Evolutionary conservation across 352 stramenopile genomes (phyloP).

Genomic region (Phytophthora europaea): DNA sequence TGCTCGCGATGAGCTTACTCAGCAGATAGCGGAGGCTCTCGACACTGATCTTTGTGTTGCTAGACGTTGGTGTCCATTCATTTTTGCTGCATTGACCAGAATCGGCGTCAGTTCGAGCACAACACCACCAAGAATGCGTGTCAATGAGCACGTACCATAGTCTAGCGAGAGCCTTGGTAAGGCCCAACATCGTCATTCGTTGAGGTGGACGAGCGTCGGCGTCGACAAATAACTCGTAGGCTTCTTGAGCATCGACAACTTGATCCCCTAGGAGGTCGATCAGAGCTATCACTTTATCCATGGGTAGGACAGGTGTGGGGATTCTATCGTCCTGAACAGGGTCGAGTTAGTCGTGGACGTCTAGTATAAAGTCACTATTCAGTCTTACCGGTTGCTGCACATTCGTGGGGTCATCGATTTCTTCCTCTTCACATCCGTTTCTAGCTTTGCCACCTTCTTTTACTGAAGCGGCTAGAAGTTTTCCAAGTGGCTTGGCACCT

Average conservation of each 20-base stretch:
- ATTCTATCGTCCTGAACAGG: neutral
- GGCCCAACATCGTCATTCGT: constrained; percentile 57
- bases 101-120: neutral
- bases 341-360: neutral
- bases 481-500: constrained; percentile 2
- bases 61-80: constrained; percentile 2
- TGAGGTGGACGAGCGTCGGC: constrained; percentile 18
- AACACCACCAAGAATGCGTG: no score
- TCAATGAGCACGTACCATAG: constrained; percentile 43
- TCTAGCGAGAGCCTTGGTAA: constrained; percentile 52
- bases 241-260: constrained; percentile 65
- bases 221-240: constrained; percentile 55
- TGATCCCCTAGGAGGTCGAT: constrained; percentile 74
- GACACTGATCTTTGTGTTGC: constrained; percentile 16
- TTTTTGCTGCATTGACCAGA: constrained; percentile 9
- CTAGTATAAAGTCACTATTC: neutral
- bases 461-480: neutral
- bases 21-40: constrained; percentile 56
- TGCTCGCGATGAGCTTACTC: constrained; percentile 45
- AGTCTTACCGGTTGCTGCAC: neutral
- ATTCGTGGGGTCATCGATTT: neutral
- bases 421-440: neutral
- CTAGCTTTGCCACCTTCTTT: neutral
- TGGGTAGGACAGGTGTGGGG: constrained; percentile 26
- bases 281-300: constrained; percentile 60